Evolutionary conservation across 2,329 filamentous ascomycete genomes (phyloP).

Genomic region (Penicillium sp.): DNA sequence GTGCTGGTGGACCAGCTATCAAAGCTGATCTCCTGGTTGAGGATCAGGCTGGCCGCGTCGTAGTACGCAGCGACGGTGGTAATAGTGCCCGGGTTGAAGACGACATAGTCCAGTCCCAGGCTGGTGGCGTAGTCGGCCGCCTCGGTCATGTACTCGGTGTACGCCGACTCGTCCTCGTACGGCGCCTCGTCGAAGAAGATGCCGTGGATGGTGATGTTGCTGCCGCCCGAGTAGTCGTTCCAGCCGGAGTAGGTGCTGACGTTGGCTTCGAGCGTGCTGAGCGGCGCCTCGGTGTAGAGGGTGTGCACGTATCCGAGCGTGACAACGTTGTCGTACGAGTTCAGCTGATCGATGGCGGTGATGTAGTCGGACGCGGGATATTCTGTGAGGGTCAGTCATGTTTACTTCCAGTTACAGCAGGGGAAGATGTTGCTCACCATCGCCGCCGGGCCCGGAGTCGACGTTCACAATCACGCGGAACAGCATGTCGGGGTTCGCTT

Average conservation of each 20-base stretch:
- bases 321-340: slow-evolving; percentile 11
- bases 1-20: background rate
- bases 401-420: background rate
- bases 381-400: background rate
- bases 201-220: slow-evolving; percentile 10
- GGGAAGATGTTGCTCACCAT: background rate
- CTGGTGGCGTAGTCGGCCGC: slow-evolving; percentile 2
- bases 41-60: slow-evolving; percentile 8
- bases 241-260: slow-evolving; percentile 11
- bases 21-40: slow-evolving; percentile 5
- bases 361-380: slow-evolving; percentile 6
- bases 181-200: slow-evolving; percentile 14
- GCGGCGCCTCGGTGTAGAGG: background rate
- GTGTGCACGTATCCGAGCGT: slow-evolving; percentile 11
- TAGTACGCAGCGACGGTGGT: slow-evolving; percentile 9
- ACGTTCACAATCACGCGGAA: slow-evolving; percentile 23
- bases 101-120: slow-evolving; percentile 1
- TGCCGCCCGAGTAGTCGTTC: slow-evolving; percentile 2
- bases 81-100: slow-evolving; percentile 10
- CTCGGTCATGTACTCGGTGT: slow-evolving; percentile 4
- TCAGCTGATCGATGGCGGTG: slow-evolving; percentile 2
- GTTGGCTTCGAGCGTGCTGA: background rate
- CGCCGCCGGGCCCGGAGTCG: slow-evolving; percentile 16
- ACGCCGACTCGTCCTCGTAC: background rate
- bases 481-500: slow-evolving; percentile 15